Percentiles rank a stretch among this genome's conserved stretches.
Conservation (phyloP, 768 basidiomycete species). For the Russula earlei region DNA sequence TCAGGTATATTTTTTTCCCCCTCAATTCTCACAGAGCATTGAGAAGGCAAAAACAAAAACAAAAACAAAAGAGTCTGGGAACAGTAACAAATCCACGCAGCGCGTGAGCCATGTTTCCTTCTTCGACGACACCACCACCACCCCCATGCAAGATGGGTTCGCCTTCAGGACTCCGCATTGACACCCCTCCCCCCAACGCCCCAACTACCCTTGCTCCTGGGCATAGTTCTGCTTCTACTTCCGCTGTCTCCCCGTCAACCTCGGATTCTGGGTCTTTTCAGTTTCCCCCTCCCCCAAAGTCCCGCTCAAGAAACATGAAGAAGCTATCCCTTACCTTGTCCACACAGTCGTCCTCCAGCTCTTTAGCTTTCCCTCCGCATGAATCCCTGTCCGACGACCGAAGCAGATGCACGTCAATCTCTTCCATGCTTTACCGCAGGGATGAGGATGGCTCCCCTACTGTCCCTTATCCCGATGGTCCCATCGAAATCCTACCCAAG, state of each 20-base stretch:
- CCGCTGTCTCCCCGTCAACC: conserved; percentile 42
- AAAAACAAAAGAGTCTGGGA: background rate
- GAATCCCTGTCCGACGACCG: conserved; percentile 28
- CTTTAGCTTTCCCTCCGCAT: conserved; percentile 34
- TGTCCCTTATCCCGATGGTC: conserved; percentile 71
- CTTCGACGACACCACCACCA: conserved; percentile 27
- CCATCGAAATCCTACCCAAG: conserved; percentile 74
- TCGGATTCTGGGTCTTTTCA: conserved; percentile 46
- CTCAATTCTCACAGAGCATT: conserved; percentile 2
- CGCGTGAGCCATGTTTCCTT: conserved; percentile 24
- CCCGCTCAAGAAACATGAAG: conserved; percentile 61
- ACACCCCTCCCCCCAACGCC: conserved; percentile 39
- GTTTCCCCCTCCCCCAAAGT: conserved; percentile 32
- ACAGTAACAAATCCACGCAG: conserved; percentile 22
- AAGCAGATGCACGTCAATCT: conserved; percentile 57
- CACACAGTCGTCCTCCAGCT: conserved; percentile 47
- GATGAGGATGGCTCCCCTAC: conserved; percentile 49
- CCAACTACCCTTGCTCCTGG: conserved; percentile 41
- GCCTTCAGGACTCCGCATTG: conserved; percentile 49
- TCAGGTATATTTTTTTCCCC: conserved; percentile 24
- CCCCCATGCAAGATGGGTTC: conserved; percentile 44
- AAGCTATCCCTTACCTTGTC: conserved; percentile 62
- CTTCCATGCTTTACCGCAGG: conserved; percentile 52
- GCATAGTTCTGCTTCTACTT: conserved; percentile 36
- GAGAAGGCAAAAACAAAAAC: background rate